Evolutionary conservation across 768 basidiomycete genomes (phyloP).

Genomic region (Xerocomellus amylosporus): DNA sequence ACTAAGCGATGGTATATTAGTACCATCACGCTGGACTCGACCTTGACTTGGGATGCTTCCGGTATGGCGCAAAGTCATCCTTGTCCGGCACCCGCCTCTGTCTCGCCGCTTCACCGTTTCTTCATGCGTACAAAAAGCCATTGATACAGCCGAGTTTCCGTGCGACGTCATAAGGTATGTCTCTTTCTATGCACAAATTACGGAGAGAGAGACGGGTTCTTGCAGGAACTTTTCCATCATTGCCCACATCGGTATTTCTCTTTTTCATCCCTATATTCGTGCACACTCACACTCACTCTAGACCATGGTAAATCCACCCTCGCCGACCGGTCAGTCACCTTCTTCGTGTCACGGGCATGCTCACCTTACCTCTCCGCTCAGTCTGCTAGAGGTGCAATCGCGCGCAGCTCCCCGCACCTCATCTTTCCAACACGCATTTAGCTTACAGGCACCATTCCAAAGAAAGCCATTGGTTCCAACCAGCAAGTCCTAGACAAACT

Average conservation of each 20-base stretch:
- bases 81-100: neutral
- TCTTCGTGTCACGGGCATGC: neutral
- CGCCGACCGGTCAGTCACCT: conserved; percentile 66
- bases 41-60: conserved; percentile 24
- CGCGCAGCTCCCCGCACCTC: neutral
- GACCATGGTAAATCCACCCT: conserved; percentile 97
- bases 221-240: conserved; percentile 91
- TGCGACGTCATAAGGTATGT: conserved; percentile 66
- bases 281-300: conserved; percentile 26
- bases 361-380: conserved; percentile 28
- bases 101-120: conserved; percentile 33
- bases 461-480: conserved; percentile 62
- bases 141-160: conserved; percentile 60
- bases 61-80: conserved; percentile 30
- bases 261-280: neutral
- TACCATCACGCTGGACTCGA: neutral
- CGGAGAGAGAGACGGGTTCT: neutral
- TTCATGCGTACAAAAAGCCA: conserved; percentile 30
- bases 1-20: conserved; percentile 28
- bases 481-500: conserved; percentile 89
- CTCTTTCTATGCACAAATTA: neutral
- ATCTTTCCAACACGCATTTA: conserved; percentile 34
- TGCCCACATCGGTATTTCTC: conserved; percentile 77
- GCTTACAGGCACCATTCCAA: conserved; percentile 85
- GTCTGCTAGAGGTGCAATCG: conserved; percentile 65